Conservation (phyloP, 2,329 filamentous ascomycete species). For the Nigrospora osmanthi region DNA sequence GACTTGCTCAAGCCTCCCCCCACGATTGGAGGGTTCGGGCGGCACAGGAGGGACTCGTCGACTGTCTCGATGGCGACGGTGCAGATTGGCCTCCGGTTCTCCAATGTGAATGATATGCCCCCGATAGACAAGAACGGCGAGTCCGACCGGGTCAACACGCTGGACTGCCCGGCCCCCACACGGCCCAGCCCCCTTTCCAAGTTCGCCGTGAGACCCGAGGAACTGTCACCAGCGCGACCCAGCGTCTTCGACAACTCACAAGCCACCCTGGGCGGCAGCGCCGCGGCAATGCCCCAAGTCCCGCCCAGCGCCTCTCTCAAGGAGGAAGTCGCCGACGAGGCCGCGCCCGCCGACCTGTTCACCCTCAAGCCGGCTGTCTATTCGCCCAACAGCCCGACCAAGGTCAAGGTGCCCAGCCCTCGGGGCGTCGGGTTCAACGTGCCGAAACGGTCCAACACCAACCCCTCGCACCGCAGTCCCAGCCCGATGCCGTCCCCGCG, state of each 20-base stretch:
- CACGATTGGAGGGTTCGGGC: conserved; percentile 29
- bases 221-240: conserved; percentile 3
- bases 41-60: conserved; percentile 53
- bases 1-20: conserved; percentile 35
- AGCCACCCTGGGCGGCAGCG: neutral
- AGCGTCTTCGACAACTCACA: neutral
- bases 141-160: conserved; percentile 27
- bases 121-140: conserved; percentile 22
- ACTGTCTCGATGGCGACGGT: conserved; percentile 60
- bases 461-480: conserved; percentile 4
- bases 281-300: neutral
- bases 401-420: conserved; percentile 32
- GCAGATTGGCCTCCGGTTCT: conserved; percentile 63
- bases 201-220: conserved; percentile 9
- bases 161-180: conserved; percentile 24
- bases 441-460: conserved; percentile 16
- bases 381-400: conserved; percentile 30
- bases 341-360: conserved; percentile 19
- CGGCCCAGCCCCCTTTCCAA: conserved; percentile 22
- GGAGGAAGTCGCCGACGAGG: conserved; percentile 4
- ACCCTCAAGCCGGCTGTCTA: conserved; percentile 47
- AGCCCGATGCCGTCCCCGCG: conserved; percentile 6
- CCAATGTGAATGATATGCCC: conserved; percentile 45
- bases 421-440: conserved; percentile 33
- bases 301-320: conserved; percentile 20